phyloP scores from a whole-genome alignment of 768 basidiomycete species.

The Cystofilobasidium ferigula region DNA sequence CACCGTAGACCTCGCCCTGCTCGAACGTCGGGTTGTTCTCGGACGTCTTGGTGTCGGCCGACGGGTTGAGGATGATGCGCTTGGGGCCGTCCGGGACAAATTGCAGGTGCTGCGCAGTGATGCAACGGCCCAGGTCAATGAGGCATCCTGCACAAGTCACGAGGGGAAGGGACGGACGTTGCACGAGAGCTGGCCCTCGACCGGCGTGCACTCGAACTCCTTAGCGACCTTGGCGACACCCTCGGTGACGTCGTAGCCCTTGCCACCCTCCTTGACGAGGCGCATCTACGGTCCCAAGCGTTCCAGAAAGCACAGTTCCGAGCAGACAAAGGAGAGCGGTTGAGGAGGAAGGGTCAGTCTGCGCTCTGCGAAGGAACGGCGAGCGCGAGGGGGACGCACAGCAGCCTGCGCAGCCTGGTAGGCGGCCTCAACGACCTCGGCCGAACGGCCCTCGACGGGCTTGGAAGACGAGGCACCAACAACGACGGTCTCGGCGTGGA shows the following conservation, averaged over 20 bases:
- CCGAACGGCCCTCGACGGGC: conserved; percentile 72
- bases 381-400: conserved; percentile 11
- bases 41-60: conserved; percentile 46
- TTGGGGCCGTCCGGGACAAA: conserved; percentile 95
- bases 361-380: background rate
- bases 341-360: background rate
- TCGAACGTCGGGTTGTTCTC: conserved; percentile 49
- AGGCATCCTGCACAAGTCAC: background rate
- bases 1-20: conserved; percentile 26
- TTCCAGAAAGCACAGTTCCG: too few relatives aligned
- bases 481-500: conserved; percentile 85
- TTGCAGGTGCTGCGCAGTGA: conserved; percentile 70
- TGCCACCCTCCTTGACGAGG: conserved; percentile 77
- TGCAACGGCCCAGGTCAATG: background rate
- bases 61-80: conserved; percentile 82
- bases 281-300: conserved; percentile 47
- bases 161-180: conserved; percentile 8
- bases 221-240: conserved; percentile 61
- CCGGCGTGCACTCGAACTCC: conserved; percentile 64
- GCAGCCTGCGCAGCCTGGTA: conserved; percentile 86
- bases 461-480: conserved; percentile 62
- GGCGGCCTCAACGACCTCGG: conserved; percentile 87
- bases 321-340: background rate
- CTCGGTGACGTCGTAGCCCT: conserved; percentile 91
- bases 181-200: conserved; percentile 58